phyloP scores from a whole-genome alignment of 495 filamentous ascomycete species.

The Cercophora scortea region DNA sequence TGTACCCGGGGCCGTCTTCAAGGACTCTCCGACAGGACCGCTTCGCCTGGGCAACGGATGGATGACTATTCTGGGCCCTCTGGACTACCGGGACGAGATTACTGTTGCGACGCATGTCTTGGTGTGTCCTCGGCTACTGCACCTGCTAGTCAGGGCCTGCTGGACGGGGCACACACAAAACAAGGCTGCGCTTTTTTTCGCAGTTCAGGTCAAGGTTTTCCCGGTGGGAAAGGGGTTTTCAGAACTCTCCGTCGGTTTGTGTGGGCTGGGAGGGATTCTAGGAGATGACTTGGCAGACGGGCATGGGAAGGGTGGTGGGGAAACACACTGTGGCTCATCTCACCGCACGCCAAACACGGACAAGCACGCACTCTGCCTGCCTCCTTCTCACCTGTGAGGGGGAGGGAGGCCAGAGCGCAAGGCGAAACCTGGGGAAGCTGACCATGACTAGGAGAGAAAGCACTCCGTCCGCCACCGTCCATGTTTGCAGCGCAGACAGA shows the following conservation, averaged over 20 bases:
- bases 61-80: not conserved
- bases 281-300: not conserved
- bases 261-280: not conserved
- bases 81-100: slow-evolving; percentile 9
- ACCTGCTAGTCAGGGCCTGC: slow-evolving; percentile 13
- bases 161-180: not conserved
- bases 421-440: not conserved
- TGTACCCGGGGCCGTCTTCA: too few relatives aligned
- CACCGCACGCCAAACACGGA: not conserved
- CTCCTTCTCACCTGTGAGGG: not conserved
- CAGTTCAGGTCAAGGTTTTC: slow-evolving; percentile 32
- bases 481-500: too few relatives aligned
- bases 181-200: slow-evolving; percentile 8
- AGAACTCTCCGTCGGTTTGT: not conserved
- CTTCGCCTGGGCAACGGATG: not conserved
- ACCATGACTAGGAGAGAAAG: not conserved
- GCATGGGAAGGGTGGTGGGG: not conserved
- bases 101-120: slow-evolving; percentile 12
- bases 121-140: not conserved
- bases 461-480: too few relatives aligned
- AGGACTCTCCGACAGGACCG: not conserved
- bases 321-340: not conserved
- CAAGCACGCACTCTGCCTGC: not conserved
- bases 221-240: not conserved
- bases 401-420: not conserved